Evolutionary conservation across 2,329 filamentous ascomycete species (phyloP), one percentile per base, ranked within the genome.

Genomic region (Colletotrichum scovillei): DNA sequence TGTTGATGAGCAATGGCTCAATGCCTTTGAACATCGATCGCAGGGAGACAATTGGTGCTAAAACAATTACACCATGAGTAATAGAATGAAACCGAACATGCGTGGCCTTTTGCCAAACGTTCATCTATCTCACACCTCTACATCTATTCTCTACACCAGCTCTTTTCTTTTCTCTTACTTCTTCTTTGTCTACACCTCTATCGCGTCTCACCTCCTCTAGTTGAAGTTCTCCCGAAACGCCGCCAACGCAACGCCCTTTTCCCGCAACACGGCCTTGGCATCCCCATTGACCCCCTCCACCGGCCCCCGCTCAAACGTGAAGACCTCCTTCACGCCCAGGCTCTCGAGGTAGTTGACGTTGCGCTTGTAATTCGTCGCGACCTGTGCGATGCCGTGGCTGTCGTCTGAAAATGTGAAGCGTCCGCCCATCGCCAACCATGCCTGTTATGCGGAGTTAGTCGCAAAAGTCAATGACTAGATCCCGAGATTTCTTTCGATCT

Each of bases 361-460:
- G 53, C 89, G 89, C 58, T 81, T 80, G 84, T 97, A 98, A 80
- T 97, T 96, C 63, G 94, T 92, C n/a, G 92, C 95, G 5, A 99
- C 89, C 80, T 99, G 96, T 2, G 90, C 93, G 72, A 95, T 89
- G 52, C 94, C 94, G 84, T 99, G 97, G 81, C 95, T 98, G 83
- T 99, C 97, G 81, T 99, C 97, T 7, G 94, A 98, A 77, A 99
- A 88, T 66, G 95, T 97, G 82, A 98, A 97, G 73, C 89, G 90
- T 28, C 97, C 95, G 28, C 92, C 92, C 78, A 94, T 87, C 8
- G 83, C 83, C 67, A 95, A 79, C 86, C 95, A 97, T 80, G 91
- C 90, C 92, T 94, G 74, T 14, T 67, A 7, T 19, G 11, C 6
- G 26, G 46, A 8, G 12, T 56, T 72, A 74, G 42, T 63, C 65